These are phyloP conservation scores for Phylloporus rhodoxanthus DNA, from an alignment of 768 basidiomycete genomes.

Conservation along the genomic window DNA sequence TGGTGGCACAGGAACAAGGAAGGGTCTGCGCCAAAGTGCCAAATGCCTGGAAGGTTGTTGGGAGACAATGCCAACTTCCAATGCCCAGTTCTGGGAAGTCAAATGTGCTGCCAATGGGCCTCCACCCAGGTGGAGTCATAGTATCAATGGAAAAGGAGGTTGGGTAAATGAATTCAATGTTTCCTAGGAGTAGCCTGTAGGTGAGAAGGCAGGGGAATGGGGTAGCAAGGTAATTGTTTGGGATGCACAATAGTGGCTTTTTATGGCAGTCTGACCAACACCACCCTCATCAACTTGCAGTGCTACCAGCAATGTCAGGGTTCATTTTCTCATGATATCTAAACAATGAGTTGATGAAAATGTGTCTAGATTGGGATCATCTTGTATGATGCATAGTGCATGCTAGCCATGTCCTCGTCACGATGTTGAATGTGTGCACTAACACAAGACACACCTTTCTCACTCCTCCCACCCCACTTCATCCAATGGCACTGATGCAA, in stretches of 20 bases:
- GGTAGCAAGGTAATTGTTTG: too few species aligned
- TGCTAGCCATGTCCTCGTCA: too few species aligned
- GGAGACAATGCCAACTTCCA: conserved; percentile 24
- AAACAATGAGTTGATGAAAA: too few species aligned
- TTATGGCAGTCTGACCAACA: conserved; percentile 1
- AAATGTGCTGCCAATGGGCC: conserved; percentile 4
- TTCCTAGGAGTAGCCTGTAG: conserved; percentile 17
- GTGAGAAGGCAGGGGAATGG: too few species aligned
- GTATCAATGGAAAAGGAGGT: conserved; percentile 22
- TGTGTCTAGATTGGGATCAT: too few species aligned
- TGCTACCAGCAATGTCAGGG: not conserved
- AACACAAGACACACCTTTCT: too few species aligned
- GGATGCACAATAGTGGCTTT: too few species aligned
- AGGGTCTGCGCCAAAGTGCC: conserved; percentile 4
- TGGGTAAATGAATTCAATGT: conserved; percentile 28
- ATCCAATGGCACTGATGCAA: too few species aligned
- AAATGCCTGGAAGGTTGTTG: conserved; percentile 15
- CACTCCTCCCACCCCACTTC: too few species aligned
- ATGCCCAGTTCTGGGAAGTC: conserved; percentile 31
- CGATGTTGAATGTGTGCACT: too few species aligned
- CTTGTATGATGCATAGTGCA: too few species aligned
- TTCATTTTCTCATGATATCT: not conserved
- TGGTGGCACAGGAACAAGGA: conserved; percentile 24
- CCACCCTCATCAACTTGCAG: not conserved
- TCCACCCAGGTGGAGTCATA: conserved; percentile 13